Evolutionary conservation across 306 rosid genomes (phyloP).

Genomic region (Cucumis cinereus): DNA sequence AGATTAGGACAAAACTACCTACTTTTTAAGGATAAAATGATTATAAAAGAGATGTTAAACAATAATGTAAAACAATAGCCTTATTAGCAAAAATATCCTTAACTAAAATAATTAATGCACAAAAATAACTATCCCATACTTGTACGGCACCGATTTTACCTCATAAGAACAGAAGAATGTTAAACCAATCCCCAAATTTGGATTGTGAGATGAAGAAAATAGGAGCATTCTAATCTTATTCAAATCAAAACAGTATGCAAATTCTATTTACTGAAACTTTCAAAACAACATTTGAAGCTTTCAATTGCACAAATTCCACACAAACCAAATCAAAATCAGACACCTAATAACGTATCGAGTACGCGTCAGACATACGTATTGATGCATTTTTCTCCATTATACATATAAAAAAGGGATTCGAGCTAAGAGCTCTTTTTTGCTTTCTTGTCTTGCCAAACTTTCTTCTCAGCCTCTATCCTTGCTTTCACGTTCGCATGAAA

Average conservation of each 20-base stretch:
- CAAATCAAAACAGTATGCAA: not conserved
- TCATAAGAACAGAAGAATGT: not conserved
- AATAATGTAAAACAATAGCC: not conserved
- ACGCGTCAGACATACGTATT: not conserved
- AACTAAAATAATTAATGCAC: not conserved
- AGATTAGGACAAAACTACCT: not conserved
- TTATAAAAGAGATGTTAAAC: conserved; percentile 1
- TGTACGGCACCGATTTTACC: not conserved
- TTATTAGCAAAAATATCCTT: not conserved
- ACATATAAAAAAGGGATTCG: not conserved
- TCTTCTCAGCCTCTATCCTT: conserved; percentile 34
- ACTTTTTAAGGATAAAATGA: not conserved
- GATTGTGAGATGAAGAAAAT: not conserved
- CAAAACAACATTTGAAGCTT: not conserved
- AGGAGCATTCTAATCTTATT: not conserved
- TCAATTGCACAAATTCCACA: not conserved
- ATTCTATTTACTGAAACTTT: not conserved
- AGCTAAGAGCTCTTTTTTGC: conserved; percentile 35
- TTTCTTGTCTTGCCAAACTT: conserved; percentile 50
- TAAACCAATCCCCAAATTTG: conserved; percentile 1
- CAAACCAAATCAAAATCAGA: not conserved
- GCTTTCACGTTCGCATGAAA: conserved; percentile 48
- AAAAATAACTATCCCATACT: not conserved
- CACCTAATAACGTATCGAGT: not conserved
- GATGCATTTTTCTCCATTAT: not conserved